Evolutionary conservation across 2,329 filamentous ascomycete species (phyloP), one percentile per base, ranked within the genome.

Genomic region (Cadophora malorum): DNA sequence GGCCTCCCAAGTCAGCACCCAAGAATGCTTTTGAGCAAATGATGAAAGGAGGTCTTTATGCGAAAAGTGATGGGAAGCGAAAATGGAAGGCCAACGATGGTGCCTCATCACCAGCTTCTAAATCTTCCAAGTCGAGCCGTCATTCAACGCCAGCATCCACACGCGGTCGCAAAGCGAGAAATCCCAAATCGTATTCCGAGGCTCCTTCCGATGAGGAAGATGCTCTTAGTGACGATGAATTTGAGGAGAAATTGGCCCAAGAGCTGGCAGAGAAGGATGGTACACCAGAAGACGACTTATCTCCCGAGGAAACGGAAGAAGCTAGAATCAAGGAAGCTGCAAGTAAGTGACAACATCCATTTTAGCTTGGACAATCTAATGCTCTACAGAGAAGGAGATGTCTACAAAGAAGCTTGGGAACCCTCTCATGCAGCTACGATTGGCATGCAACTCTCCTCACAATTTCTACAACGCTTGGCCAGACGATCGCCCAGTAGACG

Each of bases 381-480:
- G 70, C 12, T 10, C 8, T 52, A 25, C 75, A 89, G 89, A 95
- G 78, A 90, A 92, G 65, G 93, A 97, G 78, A 92, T 98, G n/a
- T 84, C 89, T 3, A 87, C 88, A 53, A 98, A 98, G 82, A 97
- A 97, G 76, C 84, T 98, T 1, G 94, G 96, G 58, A 99, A 99
- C 73, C 92, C 94, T 0, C 81, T 98, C 23, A 93, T 97, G 84
- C 96, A 99, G 78, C 87, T 97, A 3, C 91, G 96, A 0, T 86
- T 97, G 0, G 93, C 93, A 12, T 98, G 96, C 79, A 97, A 99
- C 79, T 93, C 90, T 0, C 96, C 96, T 0, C 94, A 97, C 79
- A 97, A 97, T 77, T 98, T 99, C 78, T 98, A 97, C 80, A 96
- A 94, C 77, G 95, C 96, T 0, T 98, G 95, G 87, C 84, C 86